phyloP scores from a whole-genome alignment of 1,284 basidiomycete species.

The Erythrobasidium hasegawianum region DNA sequence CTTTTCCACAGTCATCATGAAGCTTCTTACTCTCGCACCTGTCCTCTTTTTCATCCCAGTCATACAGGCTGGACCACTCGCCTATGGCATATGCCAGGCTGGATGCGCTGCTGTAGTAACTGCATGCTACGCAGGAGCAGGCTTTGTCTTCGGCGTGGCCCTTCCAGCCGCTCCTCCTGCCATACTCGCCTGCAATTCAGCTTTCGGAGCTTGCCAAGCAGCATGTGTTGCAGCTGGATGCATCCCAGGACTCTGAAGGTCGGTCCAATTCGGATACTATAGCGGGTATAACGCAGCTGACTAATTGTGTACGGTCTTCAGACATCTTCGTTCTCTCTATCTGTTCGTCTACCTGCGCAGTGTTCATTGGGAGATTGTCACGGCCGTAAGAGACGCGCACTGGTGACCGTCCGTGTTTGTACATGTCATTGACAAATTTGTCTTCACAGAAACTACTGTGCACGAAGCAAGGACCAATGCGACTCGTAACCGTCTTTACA shows the following conservation, averaged over 20 bases:
- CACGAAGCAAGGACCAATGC: too few relatives aligned
- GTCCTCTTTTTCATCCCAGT: not conserved
- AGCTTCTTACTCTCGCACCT: not conserved
- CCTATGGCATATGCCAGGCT: conserved; percentile 28
- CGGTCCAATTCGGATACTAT: too few relatives aligned
- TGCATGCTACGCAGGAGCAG: not conserved
- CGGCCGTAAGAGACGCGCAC: too few relatives aligned
- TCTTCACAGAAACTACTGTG: too few relatives aligned
- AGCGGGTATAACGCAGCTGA: too few relatives aligned
- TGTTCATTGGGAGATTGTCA: too few relatives aligned
- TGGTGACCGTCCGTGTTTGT: too few relatives aligned
- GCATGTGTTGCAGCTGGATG: conserved; percentile 7
- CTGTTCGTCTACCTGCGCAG: too few relatives aligned
- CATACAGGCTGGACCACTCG: conserved; percentile 8
- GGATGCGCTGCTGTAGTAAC: not conserved
- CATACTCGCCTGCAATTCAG: conserved; percentile 15
- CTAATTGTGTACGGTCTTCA: too few relatives aligned
- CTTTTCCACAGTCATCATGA: not conserved
- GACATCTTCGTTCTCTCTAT: too few relatives aligned
- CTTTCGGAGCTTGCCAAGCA: conserved; percentile 18
- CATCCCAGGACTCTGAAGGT: conserved; percentile 11
- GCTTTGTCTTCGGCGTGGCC: conserved; percentile 10
- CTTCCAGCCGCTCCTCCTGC: not conserved
- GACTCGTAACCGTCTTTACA: too few relatives aligned
- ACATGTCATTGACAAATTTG: too few relatives aligned